Base-by-base conservation (phyloP, 345 rosid species). In the Acer saccharum region DNA sequence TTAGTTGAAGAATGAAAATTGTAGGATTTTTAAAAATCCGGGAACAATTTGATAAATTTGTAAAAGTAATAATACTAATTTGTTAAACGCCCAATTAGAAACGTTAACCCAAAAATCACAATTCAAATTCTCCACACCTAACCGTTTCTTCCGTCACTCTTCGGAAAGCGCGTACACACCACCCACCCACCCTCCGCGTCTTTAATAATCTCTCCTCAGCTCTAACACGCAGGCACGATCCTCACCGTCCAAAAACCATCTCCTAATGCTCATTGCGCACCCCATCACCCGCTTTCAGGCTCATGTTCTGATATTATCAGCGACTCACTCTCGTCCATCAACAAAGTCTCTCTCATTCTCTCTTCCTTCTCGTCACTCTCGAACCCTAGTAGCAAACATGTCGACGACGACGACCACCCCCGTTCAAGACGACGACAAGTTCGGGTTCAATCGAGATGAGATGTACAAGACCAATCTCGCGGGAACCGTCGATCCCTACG, bases 361-460 rank as follows among this genome's bases (percentile, higher is more conserved):
- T 64, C 43, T 23, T 65, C 72, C 50, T 41, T 32, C 58, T 70
- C 69, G 27, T 71, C 78, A 46, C 76, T 1, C 57, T 3, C 25
- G 62, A 4, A 35, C 29, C 32, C 1, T 4, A 16, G 86, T 8
- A 16, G 86, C 77, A 69, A 86, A 81, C 61, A 8, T 79, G 82
- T 78, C 84, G 67, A 68, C 74, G 35, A 35, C 39, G 6, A 35
- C 39, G 6, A 0, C 6, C 16, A 76, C 79, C 62, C 75, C 90
- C 54, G 86, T 87, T 13, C 90, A 87, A 68, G 92, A 91, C 39
- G 93, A 83, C 43, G 79, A 85, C 7, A 90, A 90, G 76, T 92
- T 77, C 74, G 99, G 98, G 7, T 95, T 95, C 86, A 86, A 83
- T 67, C 83, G 98, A 35, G 67, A 86, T 72, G 99, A 95, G 89